These are phyloP conservation scores for Alnus glutinosa DNA, from an alignment of 306 rosid genomes.

Conservation along the genomic window DNA sequence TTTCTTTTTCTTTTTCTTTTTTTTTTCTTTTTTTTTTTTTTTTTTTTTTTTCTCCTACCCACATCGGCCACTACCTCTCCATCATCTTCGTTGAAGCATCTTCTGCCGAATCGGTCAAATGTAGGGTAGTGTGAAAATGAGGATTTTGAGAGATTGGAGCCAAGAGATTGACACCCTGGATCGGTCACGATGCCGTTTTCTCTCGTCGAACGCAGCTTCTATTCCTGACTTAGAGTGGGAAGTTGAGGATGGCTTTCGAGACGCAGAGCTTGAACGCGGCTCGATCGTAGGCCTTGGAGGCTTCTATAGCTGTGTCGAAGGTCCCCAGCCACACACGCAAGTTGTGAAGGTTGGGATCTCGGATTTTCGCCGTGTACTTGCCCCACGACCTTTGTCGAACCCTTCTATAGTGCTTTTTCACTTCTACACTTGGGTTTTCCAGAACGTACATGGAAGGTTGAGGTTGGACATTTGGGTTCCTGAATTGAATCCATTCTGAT, in stretches of 20 bases:
- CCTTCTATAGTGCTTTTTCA: conserved; percentile 55
- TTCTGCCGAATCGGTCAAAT: too few species aligned
- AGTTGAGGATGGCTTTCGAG: conserved; percentile 77
- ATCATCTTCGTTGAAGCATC: too few species aligned
- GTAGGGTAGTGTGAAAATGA: too few species aligned
- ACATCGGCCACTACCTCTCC: too few species aligned
- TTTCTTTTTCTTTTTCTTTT: too few species aligned
- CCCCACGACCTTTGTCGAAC: conserved; percentile 90
- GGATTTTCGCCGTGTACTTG: conserved; percentile 80
- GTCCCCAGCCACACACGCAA: conserved; percentile 88
- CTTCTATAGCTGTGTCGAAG: conserved; percentile 74
- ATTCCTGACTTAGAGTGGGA: conserved; percentile 49
- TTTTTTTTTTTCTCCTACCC: too few species aligned
- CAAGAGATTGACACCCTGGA: too few species aligned
- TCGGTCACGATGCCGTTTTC: conserved; percentile 44
- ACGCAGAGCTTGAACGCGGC: conserved; percentile 85
- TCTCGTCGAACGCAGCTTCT: conserved; percentile 8
- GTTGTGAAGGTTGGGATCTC: conserved; percentile 78
- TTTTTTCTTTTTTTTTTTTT: too few species aligned
- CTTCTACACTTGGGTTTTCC: conserved; percentile 6
- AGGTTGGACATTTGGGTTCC: conserved; percentile 25
- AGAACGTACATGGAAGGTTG: neutral
- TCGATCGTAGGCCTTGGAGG: conserved; percentile 79
- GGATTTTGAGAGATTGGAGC: too few species aligned
- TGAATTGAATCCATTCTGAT: conserved; percentile 52